Base-by-base conservation (phyloP, 2,329 filamentous ascomycete species). In the Neoarthrinium moseri region DNA sequence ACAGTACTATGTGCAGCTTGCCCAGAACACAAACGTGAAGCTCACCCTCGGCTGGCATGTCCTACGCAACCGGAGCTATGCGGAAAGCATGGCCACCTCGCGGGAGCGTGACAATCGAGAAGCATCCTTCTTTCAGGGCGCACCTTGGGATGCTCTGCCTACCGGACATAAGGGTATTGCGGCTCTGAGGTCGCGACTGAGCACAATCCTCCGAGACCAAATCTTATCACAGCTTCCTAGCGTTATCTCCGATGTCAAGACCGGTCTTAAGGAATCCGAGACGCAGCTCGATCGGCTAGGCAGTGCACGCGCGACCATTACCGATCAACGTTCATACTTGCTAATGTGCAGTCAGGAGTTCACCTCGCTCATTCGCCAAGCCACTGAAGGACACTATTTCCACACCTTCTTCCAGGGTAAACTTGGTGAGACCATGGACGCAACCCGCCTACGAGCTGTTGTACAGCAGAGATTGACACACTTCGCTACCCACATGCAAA, bases 41-140 rank as follows among this genome's bases (percentile, higher is more conserved):
- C 69, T 80, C 15, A 58, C 65, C 0, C 69, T 78, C 0, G 75
- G 76, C 0, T 81, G 75, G 73, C 74, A 78, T 47, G 68, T 77
- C 0, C 53, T 80, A 10, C 64, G 64, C 22, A 78, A 77, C 51
- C 61, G 43, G 18, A 43, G 49, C 21, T 57, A 49, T n/a, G 50
- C 46, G 22, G 43, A 36, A 5, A 33, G 40, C 10, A 34, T 46
- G 7, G 43, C 22, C 8, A 49, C 51, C 1, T 51, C 49, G 11
- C 34, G 11, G 4, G 17, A 48, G 20, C 48, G 41, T 12, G 43
- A 54, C 34, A 15, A 13, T n/a, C 12, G 5, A 6, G 51, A 56
- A 32, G 23, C 24, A 1, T 45, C 44, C 3, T 54, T 55, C 47
- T 53, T 56, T 18, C 48, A 46, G 1, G 29, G 29, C 4, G 46